Percentiles rank a stretch among this genome's conserved stretches.
These are phyloP conservation scores for Fusarium ramigenum DNA, from an alignment of 2,329 filamentous ascomycete genomes.

Conservation along the genomic window DNA sequence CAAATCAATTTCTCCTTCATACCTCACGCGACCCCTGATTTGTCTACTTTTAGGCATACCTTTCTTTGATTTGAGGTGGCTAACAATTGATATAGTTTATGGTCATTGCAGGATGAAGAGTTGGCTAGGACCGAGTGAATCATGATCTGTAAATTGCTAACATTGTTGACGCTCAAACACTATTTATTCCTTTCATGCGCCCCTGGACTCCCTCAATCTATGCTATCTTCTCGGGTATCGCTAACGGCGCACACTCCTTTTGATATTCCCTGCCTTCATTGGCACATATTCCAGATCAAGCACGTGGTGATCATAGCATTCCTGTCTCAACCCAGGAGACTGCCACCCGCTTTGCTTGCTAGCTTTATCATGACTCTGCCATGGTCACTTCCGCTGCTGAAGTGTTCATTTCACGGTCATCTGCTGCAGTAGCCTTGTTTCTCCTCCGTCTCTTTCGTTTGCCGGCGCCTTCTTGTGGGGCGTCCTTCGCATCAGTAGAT, in stretches of 20 bases:
- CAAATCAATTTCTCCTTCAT: constrained; percentile 29
- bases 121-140: not conserved
- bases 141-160: constrained; percentile 6
- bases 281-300: constrained; percentile 14
- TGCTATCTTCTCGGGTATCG: constrained; percentile 37
- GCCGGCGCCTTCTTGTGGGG: constrained; percentile 37
- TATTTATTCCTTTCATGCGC: constrained; percentile 21
- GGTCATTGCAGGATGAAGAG: not conserved
- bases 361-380: constrained; percentile 31
- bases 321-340: constrained; percentile 16
- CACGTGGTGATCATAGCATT: constrained; percentile 32
- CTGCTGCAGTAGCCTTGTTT: constrained; percentile 38
- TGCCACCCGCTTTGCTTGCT: constrained; percentile 2
- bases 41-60: not conserved
- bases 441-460: constrained; percentile 48
- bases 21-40: constrained; percentile 29
- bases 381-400: constrained; percentile 11
- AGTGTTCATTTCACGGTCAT: constrained; percentile 16
- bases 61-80: not conserved
- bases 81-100: not conserved
- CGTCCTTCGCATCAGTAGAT: constrained; percentile 40
- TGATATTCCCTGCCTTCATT: constrained; percentile 6
- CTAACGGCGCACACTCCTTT: constrained; percentile 25
- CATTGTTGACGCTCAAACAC: constrained; percentile 14
- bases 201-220: constrained; percentile 9